phyloP scores from a whole-genome alignment of 176 grass and related monocot genomes.

The Triticum turgidum region DNA sequence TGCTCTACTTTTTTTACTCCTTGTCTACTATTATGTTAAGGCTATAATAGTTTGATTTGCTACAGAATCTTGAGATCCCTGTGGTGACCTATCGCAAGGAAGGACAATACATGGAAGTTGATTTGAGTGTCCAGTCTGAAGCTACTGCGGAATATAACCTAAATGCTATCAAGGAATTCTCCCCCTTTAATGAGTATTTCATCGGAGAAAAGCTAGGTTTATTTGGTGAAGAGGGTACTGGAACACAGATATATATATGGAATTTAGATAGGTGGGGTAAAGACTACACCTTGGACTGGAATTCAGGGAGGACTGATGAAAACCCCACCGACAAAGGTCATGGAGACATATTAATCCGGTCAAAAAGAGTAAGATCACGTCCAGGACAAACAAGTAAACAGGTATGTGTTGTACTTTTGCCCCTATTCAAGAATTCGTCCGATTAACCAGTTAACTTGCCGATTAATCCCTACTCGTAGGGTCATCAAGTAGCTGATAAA shows the following conservation, averaged over 20 bases:
- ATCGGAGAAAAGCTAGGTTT: conserved; percentile 71
- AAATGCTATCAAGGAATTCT: conserved; percentile 73
- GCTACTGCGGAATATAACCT: conserved; percentile 60
- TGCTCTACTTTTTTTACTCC: not conserved
- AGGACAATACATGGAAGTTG: conserved; percentile 84
- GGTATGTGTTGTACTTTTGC: conserved; percentile 25
- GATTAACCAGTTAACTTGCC: too few relatives aligned
- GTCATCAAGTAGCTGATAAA: too few relatives aligned
- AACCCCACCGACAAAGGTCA: conserved; percentile 23
- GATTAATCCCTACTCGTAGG: too few relatives aligned
- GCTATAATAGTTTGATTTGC: conserved; percentile 7
- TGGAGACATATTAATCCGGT: conserved; percentile 82
- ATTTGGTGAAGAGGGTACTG: conserved; percentile 68
- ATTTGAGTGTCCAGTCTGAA: conserved; percentile 72
- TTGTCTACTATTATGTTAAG: conserved; percentile 3
- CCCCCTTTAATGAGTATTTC: conserved; percentile 89
- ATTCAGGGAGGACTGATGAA: conserved; percentile 38
- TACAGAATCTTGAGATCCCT: conserved; percentile 91
- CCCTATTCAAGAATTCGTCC: too few relatives aligned
- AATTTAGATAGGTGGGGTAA: conserved; percentile 89
- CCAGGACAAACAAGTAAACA: conserved; percentile 63
- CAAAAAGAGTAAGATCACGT: conserved; percentile 68
- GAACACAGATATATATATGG: conserved; percentile 91
- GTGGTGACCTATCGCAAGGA: conserved; percentile 70
- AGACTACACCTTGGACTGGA: conserved; percentile 74